A percentile compares a stretch with the other conserved stretches of the same genome.
phyloP scores from a whole-genome alignment of 257 asterid species.

The Solanum virginianum region DNA sequence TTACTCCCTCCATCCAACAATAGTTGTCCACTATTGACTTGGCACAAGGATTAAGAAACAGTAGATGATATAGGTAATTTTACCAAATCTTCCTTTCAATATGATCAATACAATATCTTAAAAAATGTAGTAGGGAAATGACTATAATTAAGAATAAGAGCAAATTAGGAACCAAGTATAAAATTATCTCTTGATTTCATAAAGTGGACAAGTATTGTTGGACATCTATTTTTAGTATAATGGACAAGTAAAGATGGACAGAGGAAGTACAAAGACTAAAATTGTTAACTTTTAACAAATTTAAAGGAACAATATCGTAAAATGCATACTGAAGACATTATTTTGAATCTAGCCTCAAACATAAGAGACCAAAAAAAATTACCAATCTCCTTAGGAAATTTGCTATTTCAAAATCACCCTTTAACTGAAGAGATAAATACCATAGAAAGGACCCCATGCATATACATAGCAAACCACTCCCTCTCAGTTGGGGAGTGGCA shows the following conservation, averaged over 20 bases:
- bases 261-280: neutral
- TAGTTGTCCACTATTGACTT: too few species aligned
- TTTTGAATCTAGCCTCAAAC: neutral
- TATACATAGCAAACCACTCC: neutral
- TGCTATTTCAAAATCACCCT: neutral
- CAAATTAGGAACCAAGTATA: too few species aligned
- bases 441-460: neutral
- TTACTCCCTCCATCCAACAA: neutral
- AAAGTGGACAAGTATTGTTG: too few species aligned
- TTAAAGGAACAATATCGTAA: neutral
- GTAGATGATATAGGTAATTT: too few species aligned
- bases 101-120: too few species aligned
- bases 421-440: neutral
- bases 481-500: neutral
- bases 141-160: too few species aligned
- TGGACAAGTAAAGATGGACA: too few species aligned
- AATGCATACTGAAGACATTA: neutral
- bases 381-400: neutral
- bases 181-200: too few species aligned
- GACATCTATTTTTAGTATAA: too few species aligned
- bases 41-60: too few species aligned
- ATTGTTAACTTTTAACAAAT: neutral
- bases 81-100: too few species aligned
- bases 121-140: too few species aligned
- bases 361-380: neutral